Conservation (phyloP, 371 early-diverging fungal species). For the Gilbertella persicaria region DNA sequence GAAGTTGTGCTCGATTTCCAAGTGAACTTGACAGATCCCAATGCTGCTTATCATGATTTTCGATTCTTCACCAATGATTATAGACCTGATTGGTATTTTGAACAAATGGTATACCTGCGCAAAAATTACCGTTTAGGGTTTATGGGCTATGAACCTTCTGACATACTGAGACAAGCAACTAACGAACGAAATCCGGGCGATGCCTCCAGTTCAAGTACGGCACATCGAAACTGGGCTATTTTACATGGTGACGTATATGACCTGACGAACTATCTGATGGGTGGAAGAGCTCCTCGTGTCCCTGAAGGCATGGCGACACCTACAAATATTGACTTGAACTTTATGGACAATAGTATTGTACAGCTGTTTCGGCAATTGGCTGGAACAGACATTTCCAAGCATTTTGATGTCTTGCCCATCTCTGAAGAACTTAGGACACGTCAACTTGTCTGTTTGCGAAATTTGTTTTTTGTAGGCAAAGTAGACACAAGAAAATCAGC, state of each 20-base stretch:
- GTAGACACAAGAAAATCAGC: slow-evolving; percentile 78
- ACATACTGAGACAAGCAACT: slow-evolving; percentile 30
- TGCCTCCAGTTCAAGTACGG: slow-evolving; percentile 18
- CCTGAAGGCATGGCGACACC: slow-evolving; percentile 34
- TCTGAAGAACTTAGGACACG: slow-evolving; percentile 32
- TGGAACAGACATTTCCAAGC: slow-evolving; percentile 69
- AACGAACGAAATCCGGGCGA: slow-evolving; percentile 43
- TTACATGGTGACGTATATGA: slow-evolving; percentile 48
- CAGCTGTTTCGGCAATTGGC: slow-evolving; percentile 64
- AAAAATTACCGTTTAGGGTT: slow-evolving; percentile 35
- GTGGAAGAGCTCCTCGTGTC: slow-evolving; percentile 45
- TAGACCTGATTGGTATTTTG: slow-evolving; percentile 39
- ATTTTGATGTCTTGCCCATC: slow-evolving; percentile 55
- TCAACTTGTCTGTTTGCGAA: slow-evolving; percentile 70
- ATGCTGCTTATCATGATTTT: slow-evolving; percentile 38
- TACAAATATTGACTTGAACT: slow-evolving; percentile 60
- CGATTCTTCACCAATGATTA: slow-evolving; percentile 37
- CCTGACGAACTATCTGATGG: slow-evolving; percentile 45
- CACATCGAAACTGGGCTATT: slow-evolving; percentile 47
- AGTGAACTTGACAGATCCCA: slow-evolving; percentile 31
- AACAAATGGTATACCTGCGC: slow-evolving; percentile 36
- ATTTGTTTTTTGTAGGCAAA: slow-evolving; percentile 82
- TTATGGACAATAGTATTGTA: slow-evolving; percentile 61
- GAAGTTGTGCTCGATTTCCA: slow-evolving; percentile 35
- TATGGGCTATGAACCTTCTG: slow-evolving; percentile 35